A percentile compares a stretch with the other conserved stretches of the same genome.
phyloP scores from a whole-genome alignment of 129 eudicot genomes.

The Calendula officinalis region DNA sequence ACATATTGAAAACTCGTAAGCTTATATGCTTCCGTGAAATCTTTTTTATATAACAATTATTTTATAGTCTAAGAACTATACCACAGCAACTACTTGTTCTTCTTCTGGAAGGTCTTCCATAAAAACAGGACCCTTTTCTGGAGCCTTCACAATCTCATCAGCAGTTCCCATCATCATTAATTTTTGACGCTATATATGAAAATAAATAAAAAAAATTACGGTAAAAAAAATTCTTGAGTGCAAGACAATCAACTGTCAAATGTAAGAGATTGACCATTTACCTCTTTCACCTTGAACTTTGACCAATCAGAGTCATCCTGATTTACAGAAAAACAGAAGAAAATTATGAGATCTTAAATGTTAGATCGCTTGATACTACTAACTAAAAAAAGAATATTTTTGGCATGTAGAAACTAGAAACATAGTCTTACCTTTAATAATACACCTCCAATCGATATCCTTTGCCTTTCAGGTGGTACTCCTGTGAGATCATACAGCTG shows the following conservation, averaged over 20 bases:
- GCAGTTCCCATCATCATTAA: conserved; percentile 99
- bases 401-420: conserved; percentile 5
- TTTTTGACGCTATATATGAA: conserved; percentile 65
- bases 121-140: conserved; percentile 92
- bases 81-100: conserved; percentile 81
- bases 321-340: conserved; percentile 17
- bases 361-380: conserved; percentile 5
- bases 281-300: conserved; percentile 93
- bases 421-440: conserved; percentile 64
- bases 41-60: not conserved
- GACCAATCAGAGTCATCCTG: conserved; percentile 99
- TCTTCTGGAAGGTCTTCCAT: conserved; percentile 98
- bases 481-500: conserved; percentile 95
- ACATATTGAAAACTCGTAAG: not conserved
- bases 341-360: not conserved
- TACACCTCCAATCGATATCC: conserved; percentile 94
- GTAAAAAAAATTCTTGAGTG: not conserved
- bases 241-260: conserved; percentile 13
- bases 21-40: not conserved
- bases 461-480: conserved; percentile 98
- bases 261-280: conserved; percentile 26
- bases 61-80: conserved; percentile 33
- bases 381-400: conserved; percentile 10
- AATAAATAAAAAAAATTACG: conserved; percentile 4
- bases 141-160: conserved; percentile 93